Base-by-base conservation (phyloP, 208 protist species). In the Crithidia expoeki region DNA sequence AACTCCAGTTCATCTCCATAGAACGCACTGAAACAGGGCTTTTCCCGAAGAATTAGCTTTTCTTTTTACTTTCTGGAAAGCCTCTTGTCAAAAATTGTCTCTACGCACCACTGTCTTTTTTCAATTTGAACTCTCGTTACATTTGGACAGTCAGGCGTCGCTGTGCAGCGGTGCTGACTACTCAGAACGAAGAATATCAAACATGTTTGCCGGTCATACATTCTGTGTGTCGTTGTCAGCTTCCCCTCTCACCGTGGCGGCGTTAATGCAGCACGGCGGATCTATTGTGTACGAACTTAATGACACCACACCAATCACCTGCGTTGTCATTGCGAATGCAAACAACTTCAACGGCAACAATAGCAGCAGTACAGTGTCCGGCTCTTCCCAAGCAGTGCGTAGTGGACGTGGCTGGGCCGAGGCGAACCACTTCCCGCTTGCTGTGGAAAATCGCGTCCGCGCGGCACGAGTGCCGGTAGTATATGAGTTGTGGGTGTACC, bases 401-500 rank as follows among this genome's bases (percentile, higher is more conserved):
- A 34, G 61, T 16, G 53, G 32, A 32, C 44, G 27, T 17, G 64
- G 46, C 33, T 72, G 60, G 63, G 63, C 46, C 38, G 25, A 28
- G 40, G 6, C 50, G 4, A 66, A 74, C 30, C 25, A 17, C 19
- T 50, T 77, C 14, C 2, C 49, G 4, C 32, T 21, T 32, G 61
- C 53, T 1, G 3, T 64, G 50, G 44, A 63, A 21, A 34, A 61
- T 12, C 79, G 33, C 53, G 28, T 85, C 17, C 83, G 83, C 19
- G 66, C 70, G 10, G 59, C 72, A 30, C 86, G 83, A 4, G 36
- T 92, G 28, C 74, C 83, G 0, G 73, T 92, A 30, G 59, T 92
- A 6, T 83, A 83, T 23, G 83, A 86, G 50, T 51, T 53, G 32
- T 92, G 81, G 81, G 76, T 92, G 42, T 72, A 79, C 32, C 68